A percentile compares a stretch with the other conserved stretches of the same genome.
Evolutionary conservation across 768 basidiomycete genomes (phyloP).

Genomic region (Baorangia bicolor): DNA sequence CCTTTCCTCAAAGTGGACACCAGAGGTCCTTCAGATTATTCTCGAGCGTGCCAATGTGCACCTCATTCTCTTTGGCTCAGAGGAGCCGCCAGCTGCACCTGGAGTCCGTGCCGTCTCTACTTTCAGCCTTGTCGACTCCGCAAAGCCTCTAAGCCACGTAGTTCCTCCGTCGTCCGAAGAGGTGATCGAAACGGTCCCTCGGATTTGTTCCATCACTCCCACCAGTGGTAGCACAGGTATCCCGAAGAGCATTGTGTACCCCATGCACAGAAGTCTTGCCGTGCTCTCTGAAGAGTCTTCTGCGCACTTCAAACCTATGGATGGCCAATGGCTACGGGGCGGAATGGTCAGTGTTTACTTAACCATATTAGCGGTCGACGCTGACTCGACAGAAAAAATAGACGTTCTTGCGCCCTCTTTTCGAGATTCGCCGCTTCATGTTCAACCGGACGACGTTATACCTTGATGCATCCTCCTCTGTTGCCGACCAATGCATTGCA

Average conservation of each 20-base stretch:
- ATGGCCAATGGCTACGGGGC: slow-evolving; percentile 18
- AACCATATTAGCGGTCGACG: background rate
- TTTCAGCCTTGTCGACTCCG: slow-evolving; percentile 10
- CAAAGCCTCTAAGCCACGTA: slow-evolving; percentile 8
- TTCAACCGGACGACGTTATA: slow-evolving; percentile 16
- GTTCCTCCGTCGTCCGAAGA: slow-evolving; percentile 16
- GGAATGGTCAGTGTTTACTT: slow-evolving; percentile 4
- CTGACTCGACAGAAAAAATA: slow-evolving; percentile 1
- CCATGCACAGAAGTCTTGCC: slow-evolving; percentile 13
- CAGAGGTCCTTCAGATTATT: slow-evolving; percentile 20
- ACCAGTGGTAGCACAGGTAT: slow-evolving; percentile 28
- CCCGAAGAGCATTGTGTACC: slow-evolving; percentile 18
- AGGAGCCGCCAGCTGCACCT: slow-evolving; percentile 7
- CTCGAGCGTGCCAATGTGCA: slow-evolving; percentile 22
- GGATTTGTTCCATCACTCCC: slow-evolving; percentile 13
- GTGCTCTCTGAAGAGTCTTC: slow-evolving; percentile 16
- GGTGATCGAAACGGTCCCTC: slow-evolving; percentile 12
- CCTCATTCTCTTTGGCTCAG: slow-evolving; percentile 23
- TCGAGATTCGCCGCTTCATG: slow-evolving; percentile 20
- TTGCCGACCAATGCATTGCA: slow-evolving; percentile 8
- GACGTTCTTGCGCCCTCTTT: slow-evolving; percentile 17
- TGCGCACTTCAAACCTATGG: slow-evolving; percentile 5
- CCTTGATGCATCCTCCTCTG: slow-evolving; percentile 9
- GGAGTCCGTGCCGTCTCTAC: slow-evolving; percentile 22
- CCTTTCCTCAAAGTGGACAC: slow-evolving; percentile 26